Evolutionary conservation across 768 basidiomycete species (phyloP), one percentile per base, ranked within the genome.

Genomic region (Lentinula sp.): DNA sequence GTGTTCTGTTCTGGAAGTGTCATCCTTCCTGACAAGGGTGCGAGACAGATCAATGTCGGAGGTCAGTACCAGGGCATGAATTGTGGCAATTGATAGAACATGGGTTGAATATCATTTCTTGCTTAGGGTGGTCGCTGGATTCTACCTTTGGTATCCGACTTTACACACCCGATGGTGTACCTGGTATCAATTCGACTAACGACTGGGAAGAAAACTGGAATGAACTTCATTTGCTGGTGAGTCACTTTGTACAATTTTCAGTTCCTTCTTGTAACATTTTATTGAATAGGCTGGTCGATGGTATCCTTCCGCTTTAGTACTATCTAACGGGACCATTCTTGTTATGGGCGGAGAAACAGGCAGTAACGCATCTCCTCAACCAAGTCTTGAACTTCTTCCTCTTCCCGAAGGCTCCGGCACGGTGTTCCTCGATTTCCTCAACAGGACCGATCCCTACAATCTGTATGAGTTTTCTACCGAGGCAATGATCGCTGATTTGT

Each of bases 1-100:
- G 88, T 92, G 10, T 93, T 93, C 76, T 92, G 91, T 68, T 84
- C 90, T 3, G 91, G 76, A 9, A 82, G 83, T 48, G 74, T 93
- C 49, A 81, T 89, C 37, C 81, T 92, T 37, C 91, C 91, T 0
- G 91, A 92, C 68, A 87, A 85, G 63, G 84, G 73, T 15, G 91
- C 76, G 2, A 81, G 88, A 49, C 79, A 84, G 61, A 77, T 88
- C 68, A 85, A 86, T 61, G 79, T 88, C 50, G 85, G 86, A 51
- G 87, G 87, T 31, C 80, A 18, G 64, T 40, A 9, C 13, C 37
- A 8, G 16, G 2, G 37, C 9, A 18, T n/a, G 34, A 7, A n/a
- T 11, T n/a, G 2, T 40, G 21, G 49, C 10, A 9, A n/a, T 10
- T 1, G n/a, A 5, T 13, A 8, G 11, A 21, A 39, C 28, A 23